Evolutionary conservation across 2,329 filamentous ascomycete genomes (phyloP).

Genomic region (Xylaria arbuscula): DNA sequence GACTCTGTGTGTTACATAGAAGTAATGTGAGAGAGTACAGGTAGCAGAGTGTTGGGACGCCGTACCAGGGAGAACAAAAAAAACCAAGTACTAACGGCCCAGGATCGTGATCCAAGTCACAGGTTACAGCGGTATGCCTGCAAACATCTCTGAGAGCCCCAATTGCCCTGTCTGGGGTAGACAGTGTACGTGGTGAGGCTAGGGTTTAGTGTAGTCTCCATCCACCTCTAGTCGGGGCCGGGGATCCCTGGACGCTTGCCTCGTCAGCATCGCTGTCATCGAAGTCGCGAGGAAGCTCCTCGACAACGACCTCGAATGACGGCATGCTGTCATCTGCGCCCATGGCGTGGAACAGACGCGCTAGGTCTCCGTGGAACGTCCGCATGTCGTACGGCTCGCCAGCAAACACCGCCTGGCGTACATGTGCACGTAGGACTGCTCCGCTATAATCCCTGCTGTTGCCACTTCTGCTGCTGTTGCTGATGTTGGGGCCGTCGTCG

Average conservation of each 20-base stretch:
- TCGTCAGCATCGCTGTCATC: conserved; percentile 18
- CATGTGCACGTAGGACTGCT: conserved; percentile 20
- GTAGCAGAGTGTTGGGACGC: conserved; percentile 9
- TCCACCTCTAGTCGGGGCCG: not conserved
- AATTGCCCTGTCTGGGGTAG: conserved; percentile 2
- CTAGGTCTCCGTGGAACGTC: conserved; percentile 24
- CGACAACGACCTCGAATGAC: conserved; percentile 31
- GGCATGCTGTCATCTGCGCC: conserved; percentile 18
- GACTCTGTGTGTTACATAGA: not conserved
- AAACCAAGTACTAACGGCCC: not conserved
- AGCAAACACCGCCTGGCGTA: conserved; percentile 23
- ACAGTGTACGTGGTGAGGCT: not conserved
- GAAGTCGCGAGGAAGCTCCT: not conserved
- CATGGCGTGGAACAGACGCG: conserved; percentile 27
- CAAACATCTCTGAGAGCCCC: not conserved
- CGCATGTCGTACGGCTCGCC: conserved; percentile 31
- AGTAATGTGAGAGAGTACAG: not conserved
- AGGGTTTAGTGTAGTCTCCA: not conserved
- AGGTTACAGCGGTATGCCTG: conserved; percentile 1
- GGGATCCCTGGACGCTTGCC: conserved; percentile 4
- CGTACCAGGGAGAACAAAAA: not conserved
- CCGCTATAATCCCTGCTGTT: not conserved
- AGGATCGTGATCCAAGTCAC: not conserved
- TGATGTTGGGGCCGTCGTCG: conserved; percentile 6
- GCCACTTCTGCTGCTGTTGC: not conserved